These are phyloP conservation scores for Colletotrichum siamense DNA, from an alignment of 2,329 filamentous ascomycete species.

Conservation along the genomic window DNA sequence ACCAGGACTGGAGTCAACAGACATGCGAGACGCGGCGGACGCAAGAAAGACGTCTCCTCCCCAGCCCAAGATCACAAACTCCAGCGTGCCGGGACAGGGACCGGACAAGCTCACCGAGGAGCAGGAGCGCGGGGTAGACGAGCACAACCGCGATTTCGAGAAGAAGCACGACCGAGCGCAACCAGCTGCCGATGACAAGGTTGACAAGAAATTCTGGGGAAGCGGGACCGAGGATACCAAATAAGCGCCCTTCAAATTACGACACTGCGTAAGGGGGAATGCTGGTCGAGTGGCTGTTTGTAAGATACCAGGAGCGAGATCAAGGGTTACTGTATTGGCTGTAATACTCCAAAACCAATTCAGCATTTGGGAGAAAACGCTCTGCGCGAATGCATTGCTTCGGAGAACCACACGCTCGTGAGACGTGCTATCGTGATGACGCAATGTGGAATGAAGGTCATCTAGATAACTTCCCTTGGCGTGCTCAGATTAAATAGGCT, in stretches of 20 bases:
- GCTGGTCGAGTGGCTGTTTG: background rate
- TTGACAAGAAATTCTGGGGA: conserved; percentile 60
- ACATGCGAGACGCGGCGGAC: conserved; percentile 2
- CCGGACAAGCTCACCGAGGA: conserved; percentile 47
- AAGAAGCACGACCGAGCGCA: conserved; percentile 54
- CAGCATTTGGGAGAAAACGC: background rate
- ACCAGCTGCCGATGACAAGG: conserved; percentile 51
- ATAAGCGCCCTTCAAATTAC: background rate
- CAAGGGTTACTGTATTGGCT: background rate
- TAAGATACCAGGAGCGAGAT: background rate
- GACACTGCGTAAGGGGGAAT: background rate
- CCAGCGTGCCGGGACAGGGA: conserved; percentile 42
- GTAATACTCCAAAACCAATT: background rate
- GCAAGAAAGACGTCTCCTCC: conserved; percentile 35
- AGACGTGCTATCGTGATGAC: background rate
- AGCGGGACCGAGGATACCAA: background rate
- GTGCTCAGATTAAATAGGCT: background rate
- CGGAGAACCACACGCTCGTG: fast-evolving
- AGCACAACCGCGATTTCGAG: conserved; percentile 65
- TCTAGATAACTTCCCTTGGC: background rate
- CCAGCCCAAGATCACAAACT: conserved; percentile 58
- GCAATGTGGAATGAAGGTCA: fast-evolving
- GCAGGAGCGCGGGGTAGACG: conserved; percentile 61
- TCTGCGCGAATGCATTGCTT: background rate
- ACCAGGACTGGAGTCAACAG: conserved; percentile 7